Percentiles rank a stretch among this genome's conserved stretches.
Conservation (phyloP, 768 basidiomycete species). For the Pleurotus giganteus region DNA sequence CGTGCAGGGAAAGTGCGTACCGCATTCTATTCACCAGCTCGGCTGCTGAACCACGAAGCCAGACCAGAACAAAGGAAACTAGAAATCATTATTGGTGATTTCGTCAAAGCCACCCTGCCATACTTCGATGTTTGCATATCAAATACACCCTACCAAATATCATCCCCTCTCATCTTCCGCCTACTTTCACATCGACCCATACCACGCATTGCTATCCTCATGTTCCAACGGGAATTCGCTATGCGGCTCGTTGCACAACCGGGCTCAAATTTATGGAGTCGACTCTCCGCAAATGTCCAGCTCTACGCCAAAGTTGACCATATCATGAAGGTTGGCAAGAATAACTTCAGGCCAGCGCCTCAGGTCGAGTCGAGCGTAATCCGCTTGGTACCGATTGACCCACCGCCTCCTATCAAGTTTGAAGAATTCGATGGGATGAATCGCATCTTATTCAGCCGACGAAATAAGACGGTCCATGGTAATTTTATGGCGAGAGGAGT, state of each 20-base stretch:
- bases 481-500: conserved; percentile 95
- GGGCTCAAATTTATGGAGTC: conserved; percentile 84
- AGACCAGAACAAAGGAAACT: conserved; percentile 96
- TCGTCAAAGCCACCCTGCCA: conserved; percentile 96
- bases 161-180: conserved; percentile 95
- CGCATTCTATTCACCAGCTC: conserved; percentile 1
- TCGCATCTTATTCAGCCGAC: conserved; percentile 83
- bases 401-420: conserved; percentile 93
- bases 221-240: conserved; percentile 99
- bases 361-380: conserved; percentile 93
- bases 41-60: conserved; percentile 1
- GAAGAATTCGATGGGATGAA: conserved; percentile 97
- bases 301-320: conserved; percentile 96
- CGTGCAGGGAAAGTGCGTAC: conserved; percentile 93
- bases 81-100: conserved; percentile 94
- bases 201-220: conserved; percentile 92
- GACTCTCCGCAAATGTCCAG: conserved; percentile 95
- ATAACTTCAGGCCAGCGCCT: conserved; percentile 95
- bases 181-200: conserved; percentile 94
- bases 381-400: conserved; percentile 87
- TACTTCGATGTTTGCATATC: conserved; percentile 99
- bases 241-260: conserved; percentile 87
- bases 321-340: conserved; percentile 94
- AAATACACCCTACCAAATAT: conserved; percentile 99
- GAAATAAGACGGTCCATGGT: conserved; percentile 88